These are phyloP conservation scores for Cucurbita maxima DNA, from an alignment of 306 rosid genomes.

Conservation along the genomic window DNA sequence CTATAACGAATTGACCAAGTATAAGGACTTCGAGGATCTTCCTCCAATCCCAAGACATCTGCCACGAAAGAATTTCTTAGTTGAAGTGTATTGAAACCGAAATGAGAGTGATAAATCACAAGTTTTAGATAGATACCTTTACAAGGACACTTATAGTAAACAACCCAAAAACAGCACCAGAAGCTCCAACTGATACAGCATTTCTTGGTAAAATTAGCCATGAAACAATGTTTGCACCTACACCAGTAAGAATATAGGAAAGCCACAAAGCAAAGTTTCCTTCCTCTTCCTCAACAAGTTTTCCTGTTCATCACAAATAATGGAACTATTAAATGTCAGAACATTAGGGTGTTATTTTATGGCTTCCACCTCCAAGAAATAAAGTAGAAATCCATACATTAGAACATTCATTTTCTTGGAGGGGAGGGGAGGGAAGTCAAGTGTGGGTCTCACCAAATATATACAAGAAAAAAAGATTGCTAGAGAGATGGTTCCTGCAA, in stretches of 20 bases:
- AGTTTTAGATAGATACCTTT: slow-evolving; percentile 33
- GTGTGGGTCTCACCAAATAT: slow-evolving; percentile 67
- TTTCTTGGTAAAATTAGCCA: slow-evolving; percentile 87
- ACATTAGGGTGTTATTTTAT: background rate
- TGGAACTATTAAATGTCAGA: background rate
- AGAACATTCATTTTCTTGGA: background rate
- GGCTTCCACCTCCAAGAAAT: background rate
- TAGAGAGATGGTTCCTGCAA: slow-evolving; percentile 91
- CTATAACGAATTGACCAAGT: slow-evolving; percentile 86
- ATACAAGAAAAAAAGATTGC: slow-evolving; percentile 95
- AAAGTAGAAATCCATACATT: background rate
- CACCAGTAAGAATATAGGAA: slow-evolving; percentile 77
- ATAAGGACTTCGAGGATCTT: slow-evolving; percentile 96
- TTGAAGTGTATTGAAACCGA: background rate
- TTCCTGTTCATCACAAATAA: slow-evolving; percentile 34
- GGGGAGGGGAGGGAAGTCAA: background rate
- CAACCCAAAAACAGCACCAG: slow-evolving; percentile 93
- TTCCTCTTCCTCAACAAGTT: slow-evolving; percentile 98
- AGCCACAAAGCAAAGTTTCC: slow-evolving; percentile 88
- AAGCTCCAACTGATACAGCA: slow-evolving; percentile 88
- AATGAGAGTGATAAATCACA: background rate
- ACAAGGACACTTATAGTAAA: slow-evolving; percentile 84
- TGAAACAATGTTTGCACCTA: slow-evolving; percentile 88
- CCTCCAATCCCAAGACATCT: slow-evolving; percentile 99
- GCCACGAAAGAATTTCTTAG: background rate